Base-by-base conservation (phyloP, 2,329 filamentous ascomycete species). In the Chrysosporium keratinophilum region DNA sequence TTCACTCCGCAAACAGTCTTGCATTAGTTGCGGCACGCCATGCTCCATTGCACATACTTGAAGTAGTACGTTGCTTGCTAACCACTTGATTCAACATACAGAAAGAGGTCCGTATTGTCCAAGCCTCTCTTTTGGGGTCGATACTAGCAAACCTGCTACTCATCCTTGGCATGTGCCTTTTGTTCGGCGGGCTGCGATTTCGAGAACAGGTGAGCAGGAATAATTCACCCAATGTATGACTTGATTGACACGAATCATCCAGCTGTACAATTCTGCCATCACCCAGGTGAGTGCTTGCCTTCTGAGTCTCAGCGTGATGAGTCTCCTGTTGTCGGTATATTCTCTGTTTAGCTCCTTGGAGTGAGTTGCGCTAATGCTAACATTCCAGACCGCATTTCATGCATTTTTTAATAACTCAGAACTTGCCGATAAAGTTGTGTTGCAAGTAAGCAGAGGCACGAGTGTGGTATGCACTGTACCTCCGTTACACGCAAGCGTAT, bases 81-180 rank as follows among this genome's bases (percentile, higher is more conserved):
- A 49, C 9, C 74, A 95, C 87, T 23, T 81, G 95, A 61, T 86
- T 95, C 61, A 89, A 90, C 17, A 72, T 79, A 23, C 78, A 94
- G 57, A 68, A 78, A 49, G 80, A 95, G 69, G 81, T 94, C 19
- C 73, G 85, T 37, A 94, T 97, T 56, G 89, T 96, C 6, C 89
- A 96, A 69, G 95, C 90, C 0, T 96, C 90, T 0, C 76, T 97
- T 28, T 87, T 96, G 57, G 90, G 90, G 54, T 90, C 85, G 68
- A 95, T 96, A 67, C 75, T 96, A 20, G 95, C 88, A 40, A 96
- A 96, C 66, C 70, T 97, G 56, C 78, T 95, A 3, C 79, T 95
- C 12, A 88, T 95, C 50, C 75, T 95, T 75, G 90, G 88, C 54
- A 94, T 90, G 82, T 94, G 84, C 66, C 96, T 94, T 76, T 93